Base-by-base conservation (phyloP, 129 eudicot species). In the Flaveria robusta region DNA sequence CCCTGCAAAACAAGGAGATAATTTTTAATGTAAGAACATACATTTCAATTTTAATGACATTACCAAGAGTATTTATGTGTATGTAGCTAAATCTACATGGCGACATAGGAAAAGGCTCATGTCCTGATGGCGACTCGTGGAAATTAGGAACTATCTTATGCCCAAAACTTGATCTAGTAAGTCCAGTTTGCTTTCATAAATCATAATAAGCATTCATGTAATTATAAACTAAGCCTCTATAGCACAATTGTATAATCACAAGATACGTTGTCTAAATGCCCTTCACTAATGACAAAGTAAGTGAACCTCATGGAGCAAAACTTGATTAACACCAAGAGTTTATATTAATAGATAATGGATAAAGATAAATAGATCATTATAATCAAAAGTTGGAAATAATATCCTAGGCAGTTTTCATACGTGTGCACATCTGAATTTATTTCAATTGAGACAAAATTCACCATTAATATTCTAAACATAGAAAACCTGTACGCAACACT, bases 1-100 rank as follows among this genome's bases (percentile, higher is more conserved):
- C 88, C 96, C 98, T 93, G 84, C 80, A 82, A 81, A 83, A 78
- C 50, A 80, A 56, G 76, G 62, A 71, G 62, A 59, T 39, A 24
- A 7, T 54, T 10, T 47, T 41, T 51, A 37, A 52, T 60, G 51
- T 52, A n/a, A 62, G 27, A 62, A 86, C 63, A 34, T 64, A 70
- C 41, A 37, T 49, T 49, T 49, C 29, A 66, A 7, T 26, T 47
- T 29, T 75, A 66, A 34, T 47, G 75, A 67, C 50, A 50, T 83
- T 41, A 31, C 26, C 13, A 37, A 77, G 16, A 54, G 70, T 68
- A 20, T 56, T 11, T 2, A 29, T 51, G 74, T 51, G 67, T 66
- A 55, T 43, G 51, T 66, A n/a, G 56, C 66, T 6, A 52, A 7
- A 22, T 50, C 34, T 66, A 15, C 34, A 65, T 20, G 39, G 54